These are phyloP conservation scores for Dactylorhiza incarnata DNA, from an alignment of 106 monocot species.

Conservation along the genomic window DNA sequence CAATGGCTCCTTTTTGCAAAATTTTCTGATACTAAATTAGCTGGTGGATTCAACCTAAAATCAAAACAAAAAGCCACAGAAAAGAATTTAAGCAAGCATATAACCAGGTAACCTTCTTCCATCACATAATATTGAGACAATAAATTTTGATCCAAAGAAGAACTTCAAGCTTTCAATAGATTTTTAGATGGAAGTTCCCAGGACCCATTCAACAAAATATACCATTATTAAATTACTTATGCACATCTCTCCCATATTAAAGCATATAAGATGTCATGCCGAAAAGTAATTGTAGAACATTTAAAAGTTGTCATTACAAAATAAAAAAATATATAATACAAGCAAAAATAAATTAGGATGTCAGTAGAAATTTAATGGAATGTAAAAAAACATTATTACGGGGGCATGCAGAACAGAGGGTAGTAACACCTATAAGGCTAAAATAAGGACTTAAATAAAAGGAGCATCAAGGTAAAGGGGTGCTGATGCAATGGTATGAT, in stretches of 20 bases:
- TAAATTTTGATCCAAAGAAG: neutral
- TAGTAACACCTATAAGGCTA: neutral
- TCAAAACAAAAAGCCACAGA: neutral
- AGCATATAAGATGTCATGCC: neutral
- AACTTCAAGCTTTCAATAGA: neutral
- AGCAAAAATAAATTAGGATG: neutral
- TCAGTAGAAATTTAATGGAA: too few species aligned
- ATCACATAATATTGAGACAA: neutral
- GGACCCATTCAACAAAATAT: neutral
- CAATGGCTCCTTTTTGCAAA: constrained; percentile 50
- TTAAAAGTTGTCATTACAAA: neutral
- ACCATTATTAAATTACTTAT: neutral
- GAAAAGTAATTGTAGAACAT: neutral
- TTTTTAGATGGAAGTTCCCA: neutral
- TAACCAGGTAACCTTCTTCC: neutral
- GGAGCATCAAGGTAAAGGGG: neutral
- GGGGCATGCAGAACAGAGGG: neutral
- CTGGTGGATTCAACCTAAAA: constrained; percentile 59
- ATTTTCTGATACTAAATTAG: constrained; percentile 47
- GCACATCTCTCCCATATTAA: neutral
- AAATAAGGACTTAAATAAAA: neutral
- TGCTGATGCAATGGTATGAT: neutral
- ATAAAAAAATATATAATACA: neutral
- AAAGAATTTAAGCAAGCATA: neutral
- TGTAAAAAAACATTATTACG: neutral